These are phyloP conservation scores for Cladobotryum mycophilum DNA, from an alignment of 2,329 filamentous ascomycete species.

Conservation along the genomic window DNA sequence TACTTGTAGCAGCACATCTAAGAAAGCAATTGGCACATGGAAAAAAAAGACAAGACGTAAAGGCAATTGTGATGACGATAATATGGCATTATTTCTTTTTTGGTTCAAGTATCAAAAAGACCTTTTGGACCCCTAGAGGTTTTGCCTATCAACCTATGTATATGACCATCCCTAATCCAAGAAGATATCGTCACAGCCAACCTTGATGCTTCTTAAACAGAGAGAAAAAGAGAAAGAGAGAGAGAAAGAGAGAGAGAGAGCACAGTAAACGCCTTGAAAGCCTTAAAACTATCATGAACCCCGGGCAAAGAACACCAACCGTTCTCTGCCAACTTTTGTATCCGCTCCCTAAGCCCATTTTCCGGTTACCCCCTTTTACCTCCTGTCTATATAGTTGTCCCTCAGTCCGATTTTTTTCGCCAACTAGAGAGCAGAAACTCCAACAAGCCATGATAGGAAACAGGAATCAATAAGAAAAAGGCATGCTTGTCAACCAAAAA, in stretches of 20 bases:
- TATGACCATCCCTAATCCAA: too few species aligned
- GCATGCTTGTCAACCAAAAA: too few species aligned
- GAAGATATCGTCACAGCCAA: too few species aligned
- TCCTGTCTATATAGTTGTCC: too few species aligned
- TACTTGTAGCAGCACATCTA: not conserved
- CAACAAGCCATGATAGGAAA: not conserved
- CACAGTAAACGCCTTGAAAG: not conserved
- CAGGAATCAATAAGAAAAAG: too few species aligned
- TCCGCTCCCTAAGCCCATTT: conserved; percentile 1
- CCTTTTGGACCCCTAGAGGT: not conserved
- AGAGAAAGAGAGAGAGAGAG: not conserved
- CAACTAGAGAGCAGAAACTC: not conserved
- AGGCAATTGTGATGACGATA: too few species aligned
- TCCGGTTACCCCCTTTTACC: not conserved
- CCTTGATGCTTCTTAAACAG: not conserved
- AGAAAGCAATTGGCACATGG: not conserved
- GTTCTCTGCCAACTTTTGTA: not conserved
- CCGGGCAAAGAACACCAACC: conserved; percentile 1
- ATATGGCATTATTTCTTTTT: too few species aligned
- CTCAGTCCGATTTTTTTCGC: too few species aligned
- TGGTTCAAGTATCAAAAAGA: too few species aligned
- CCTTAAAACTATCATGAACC: not conserved
- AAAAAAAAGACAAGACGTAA: not conserved
- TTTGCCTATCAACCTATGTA: not conserved
- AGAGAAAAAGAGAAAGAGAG: not conserved